Evolutionary conservation across 2,329 filamentous ascomycete species (phyloP).

Genomic region (Helminthosporium solani): DNA sequence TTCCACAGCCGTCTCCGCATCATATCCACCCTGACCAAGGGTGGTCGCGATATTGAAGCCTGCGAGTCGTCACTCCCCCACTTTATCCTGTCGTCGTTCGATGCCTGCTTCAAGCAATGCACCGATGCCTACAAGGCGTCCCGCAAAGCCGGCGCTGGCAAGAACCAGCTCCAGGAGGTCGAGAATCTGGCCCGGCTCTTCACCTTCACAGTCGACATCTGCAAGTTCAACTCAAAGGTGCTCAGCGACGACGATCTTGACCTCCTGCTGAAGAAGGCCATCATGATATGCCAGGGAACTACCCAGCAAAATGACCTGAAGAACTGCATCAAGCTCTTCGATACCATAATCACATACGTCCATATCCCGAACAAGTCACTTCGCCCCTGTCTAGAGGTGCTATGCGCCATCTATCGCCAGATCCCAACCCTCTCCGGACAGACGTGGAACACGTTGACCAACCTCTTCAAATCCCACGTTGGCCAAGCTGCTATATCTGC

Average conservation of each 20-base stretch:
- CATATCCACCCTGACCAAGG: constrained; percentile 38
- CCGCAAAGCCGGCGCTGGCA: constrained; percentile 28
- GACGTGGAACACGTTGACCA: constrained; percentile 69
- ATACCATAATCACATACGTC: constrained; percentile 71
- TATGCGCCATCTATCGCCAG: constrained; percentile 71
- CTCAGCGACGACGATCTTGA: constrained; percentile 64
- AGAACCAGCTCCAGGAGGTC: constrained; percentile 29
- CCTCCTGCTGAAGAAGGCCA: constrained; percentile 61
- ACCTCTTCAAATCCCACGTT: constrained; percentile 72
- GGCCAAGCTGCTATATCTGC: constrained; percentile 68
- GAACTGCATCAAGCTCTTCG: constrained; percentile 67
- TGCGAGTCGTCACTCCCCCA: constrained; percentile 39
- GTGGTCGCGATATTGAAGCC: constrained; percentile 42
- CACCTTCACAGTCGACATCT: constrained; percentile 64
- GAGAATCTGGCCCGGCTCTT: constrained; percentile 60
- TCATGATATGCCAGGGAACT: constrained; percentile 69
- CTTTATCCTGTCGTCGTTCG: constrained; percentile 35
- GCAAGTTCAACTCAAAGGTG: constrained; percentile 74
- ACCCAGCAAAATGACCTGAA: constrained; percentile 64
- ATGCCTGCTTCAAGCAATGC: constrained; percentile 35
- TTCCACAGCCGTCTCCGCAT: constrained; percentile 39
- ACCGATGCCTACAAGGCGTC: constrained; percentile 23
- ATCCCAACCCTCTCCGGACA: constrained; percentile 61
- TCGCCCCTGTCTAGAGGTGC: constrained; percentile 65
- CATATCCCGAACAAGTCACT: constrained; percentile 65